Conservation (phyloP, 164 flowering plant genomes). For the Hamamelis virginiana region DNA sequence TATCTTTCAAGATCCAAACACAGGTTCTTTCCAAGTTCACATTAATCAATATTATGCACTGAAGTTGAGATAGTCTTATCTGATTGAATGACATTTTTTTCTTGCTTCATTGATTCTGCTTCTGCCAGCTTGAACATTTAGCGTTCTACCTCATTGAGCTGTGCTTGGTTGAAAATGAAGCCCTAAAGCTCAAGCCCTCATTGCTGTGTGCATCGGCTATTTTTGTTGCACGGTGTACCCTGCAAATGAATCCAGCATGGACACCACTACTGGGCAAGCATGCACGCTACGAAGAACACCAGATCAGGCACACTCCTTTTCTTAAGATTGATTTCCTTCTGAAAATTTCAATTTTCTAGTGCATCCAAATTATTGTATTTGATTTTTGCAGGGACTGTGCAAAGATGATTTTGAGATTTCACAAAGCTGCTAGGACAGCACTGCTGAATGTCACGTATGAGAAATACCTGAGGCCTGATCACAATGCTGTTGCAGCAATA, state of each 20-base stretch:
- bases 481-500: constrained; percentile 53
- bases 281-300: constrained; percentile 56
- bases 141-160: constrained; percentile 83
- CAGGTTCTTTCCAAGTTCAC: too few species aligned
- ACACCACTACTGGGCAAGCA: constrained; percentile 66
- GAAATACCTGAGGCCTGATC: constrained; percentile 47
- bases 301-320: constrained; percentile 51
- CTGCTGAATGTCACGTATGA: constrained; percentile 64
- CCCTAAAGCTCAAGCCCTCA: constrained; percentile 73
- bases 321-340: not conserved
- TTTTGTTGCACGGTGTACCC: constrained; percentile 71
- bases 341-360: not conserved
- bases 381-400: constrained; percentile 53
- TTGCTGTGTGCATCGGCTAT: constrained; percentile 84
- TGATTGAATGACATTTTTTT: not conserved
- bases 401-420: constrained; percentile 64
- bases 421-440: constrained; percentile 46
- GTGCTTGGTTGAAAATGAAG: constrained; percentile 73
- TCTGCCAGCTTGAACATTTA: constrained; percentile 68
- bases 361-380: not conserved
- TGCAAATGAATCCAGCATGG: constrained; percentile 65
- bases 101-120: not conserved
- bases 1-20: too few species aligned
- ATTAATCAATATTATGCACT: too few species aligned
- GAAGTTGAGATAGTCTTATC: too few species aligned